phyloP scores from a whole-genome alignment of 2,329 filamentous ascomycete genomes.

The Beauveria medogensis region DNA sequence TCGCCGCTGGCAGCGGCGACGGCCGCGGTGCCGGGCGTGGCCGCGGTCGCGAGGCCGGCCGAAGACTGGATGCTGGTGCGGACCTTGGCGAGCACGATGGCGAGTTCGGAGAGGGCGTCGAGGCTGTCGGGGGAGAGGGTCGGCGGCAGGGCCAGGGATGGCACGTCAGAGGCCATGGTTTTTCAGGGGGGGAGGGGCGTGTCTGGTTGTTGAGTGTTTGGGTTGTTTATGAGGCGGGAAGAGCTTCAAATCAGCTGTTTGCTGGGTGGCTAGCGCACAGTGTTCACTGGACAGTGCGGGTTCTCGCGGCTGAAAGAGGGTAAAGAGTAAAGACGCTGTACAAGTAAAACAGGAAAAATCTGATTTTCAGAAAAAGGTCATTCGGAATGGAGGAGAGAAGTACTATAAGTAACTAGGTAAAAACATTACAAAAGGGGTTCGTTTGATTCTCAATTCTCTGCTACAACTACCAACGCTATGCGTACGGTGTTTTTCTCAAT shows the following conservation, averaged over 20 bases:
- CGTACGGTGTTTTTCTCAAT: not conserved
- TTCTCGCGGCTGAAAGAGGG: too few relatives aligned
- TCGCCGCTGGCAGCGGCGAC: too few relatives aligned
- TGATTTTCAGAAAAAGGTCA: too few relatives aligned
- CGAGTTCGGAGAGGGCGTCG: constrained; percentile 77
- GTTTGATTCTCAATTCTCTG: too few relatives aligned
- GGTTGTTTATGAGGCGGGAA: not conserved
- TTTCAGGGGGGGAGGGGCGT: not conserved
- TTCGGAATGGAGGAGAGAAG: too few relatives aligned
- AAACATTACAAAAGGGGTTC: too few relatives aligned
- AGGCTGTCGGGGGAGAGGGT: constrained; percentile 74
- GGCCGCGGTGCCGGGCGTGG: constrained; percentile 24
- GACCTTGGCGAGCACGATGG: constrained; percentile 68
- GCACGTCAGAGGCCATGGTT: constrained; percentile 26
- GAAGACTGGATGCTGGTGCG: constrained; percentile 41
- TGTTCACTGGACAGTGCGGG: not conserved
- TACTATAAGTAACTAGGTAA: too few relatives aligned
- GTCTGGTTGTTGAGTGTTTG: not conserved
- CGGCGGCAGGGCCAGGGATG: constrained; percentile 45
- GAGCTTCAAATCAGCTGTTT: not conserved
- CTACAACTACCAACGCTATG: too few relatives aligned
- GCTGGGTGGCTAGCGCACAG: not conserved
- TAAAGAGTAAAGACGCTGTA: not conserved
- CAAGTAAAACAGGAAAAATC: too few relatives aligned
- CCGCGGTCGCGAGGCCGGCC: constrained; percentile 30